Percentiles rank a stretch among this genome's conserved stretches.
Evolutionary conservation across 73 alveolate species (phyloP).

Genomic region (Uronychia setigera): DNA sequence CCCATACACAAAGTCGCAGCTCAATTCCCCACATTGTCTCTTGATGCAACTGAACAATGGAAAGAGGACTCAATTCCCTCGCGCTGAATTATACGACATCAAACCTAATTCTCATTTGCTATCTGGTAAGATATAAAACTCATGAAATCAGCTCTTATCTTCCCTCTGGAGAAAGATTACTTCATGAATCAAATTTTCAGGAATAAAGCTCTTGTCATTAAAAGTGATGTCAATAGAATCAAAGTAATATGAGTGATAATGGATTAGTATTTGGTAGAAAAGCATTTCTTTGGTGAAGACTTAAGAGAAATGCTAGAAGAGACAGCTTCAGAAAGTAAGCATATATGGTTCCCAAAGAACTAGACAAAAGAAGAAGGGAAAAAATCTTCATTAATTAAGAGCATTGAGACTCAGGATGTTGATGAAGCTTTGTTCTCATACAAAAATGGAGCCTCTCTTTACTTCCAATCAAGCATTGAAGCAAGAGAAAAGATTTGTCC

Average conservation of each 20-base stretch:
- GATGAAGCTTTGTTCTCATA: conserved; percentile 26
- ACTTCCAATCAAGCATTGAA: conserved; percentile 48
- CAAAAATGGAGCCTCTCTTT: conserved; percentile 56
- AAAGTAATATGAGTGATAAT: background rate
- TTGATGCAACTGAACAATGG: no score
- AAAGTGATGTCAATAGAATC: conserved; percentile 36
- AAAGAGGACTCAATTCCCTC: no score
- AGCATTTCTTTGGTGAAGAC: conserved; percentile 14
- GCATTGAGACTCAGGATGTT: conserved; percentile 35
- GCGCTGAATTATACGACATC: no score
- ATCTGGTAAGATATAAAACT: background rate
- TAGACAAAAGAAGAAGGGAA: background rate
- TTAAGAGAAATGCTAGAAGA: conserved; percentile 30
- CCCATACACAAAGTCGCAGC: no score
- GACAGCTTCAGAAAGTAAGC: conserved; percentile 53
- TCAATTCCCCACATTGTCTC: no score
- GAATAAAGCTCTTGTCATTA: conserved; percentile 46
- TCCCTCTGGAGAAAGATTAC: background rate
- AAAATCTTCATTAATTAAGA: conserved; percentile 15
- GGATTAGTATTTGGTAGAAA: background rate
- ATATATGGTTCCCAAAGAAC: conserved; percentile 59
- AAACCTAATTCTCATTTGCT: no score
- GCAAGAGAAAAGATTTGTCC: conserved; percentile 36
- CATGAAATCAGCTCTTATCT: background rate
- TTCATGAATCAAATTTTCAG: conserved; percentile 20